phyloP scores from a whole-genome alignment of 148 eudicot genomes.

The Dianthus caryophyllus region DNA sequence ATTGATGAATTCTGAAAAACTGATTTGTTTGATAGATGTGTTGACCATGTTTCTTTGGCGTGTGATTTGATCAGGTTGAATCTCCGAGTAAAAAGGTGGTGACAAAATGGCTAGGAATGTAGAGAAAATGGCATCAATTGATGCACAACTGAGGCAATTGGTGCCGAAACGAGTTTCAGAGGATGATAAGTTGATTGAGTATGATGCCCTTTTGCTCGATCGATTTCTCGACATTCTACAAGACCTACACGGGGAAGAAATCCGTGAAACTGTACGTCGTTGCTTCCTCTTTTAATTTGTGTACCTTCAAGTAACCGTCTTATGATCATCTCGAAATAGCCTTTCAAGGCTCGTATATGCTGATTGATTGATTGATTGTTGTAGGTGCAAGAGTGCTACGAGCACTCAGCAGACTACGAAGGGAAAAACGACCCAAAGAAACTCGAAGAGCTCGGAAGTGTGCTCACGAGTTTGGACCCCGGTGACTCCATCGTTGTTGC shows the following conservation, averaged over 20 bases:
- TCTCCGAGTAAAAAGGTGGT: neutral
- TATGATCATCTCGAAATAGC: too few species aligned
- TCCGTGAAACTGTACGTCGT: conserved; percentile 55
- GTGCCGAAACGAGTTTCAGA: conserved; percentile 67
- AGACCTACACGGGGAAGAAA: conserved; percentile 74
- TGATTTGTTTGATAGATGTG: too few species aligned
- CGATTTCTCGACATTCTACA: conserved; percentile 78
- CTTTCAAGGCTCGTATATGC: too few species aligned
- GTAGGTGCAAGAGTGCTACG: conserved; percentile 95
- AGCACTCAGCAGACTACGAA: conserved; percentile 92
- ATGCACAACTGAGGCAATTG: conserved; percentile 64
- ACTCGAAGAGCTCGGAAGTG: conserved; percentile 83
- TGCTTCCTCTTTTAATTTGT: neutral
- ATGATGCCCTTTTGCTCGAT: conserved; percentile 70
- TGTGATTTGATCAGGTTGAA: conserved; percentile 13
- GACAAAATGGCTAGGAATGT: conserved; percentile 30
- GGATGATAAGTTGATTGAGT: conserved; percentile 77
- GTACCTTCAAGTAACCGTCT: too few species aligned
- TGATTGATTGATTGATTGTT: conserved; percentile 12
- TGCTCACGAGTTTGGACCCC: conserved; percentile 83
- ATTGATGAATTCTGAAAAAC: too few species aligned
- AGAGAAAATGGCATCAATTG: conserved; percentile 69
- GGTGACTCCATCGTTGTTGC: conserved; percentile 92
- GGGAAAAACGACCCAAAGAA: conserved; percentile 66
- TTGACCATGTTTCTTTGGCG: neutral